phyloP scores from a whole-genome alignment of 441 rosid species.

The Brassica hybrid region DNA sequence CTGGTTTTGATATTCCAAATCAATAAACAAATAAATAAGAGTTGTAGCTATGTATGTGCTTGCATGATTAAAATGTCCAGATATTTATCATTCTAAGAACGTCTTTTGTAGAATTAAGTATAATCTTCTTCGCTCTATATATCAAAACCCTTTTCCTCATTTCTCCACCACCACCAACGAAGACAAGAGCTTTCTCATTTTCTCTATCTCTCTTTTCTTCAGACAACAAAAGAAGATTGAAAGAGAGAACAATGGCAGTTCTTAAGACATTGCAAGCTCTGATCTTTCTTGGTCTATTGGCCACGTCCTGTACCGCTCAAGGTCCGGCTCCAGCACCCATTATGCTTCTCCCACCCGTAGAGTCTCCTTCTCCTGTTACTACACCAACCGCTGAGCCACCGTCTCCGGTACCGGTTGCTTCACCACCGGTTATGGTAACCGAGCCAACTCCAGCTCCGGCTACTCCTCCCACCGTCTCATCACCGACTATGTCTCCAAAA shows the following conservation, averaged over 20 bases:
- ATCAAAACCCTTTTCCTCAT: not conserved
- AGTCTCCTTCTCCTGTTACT: conserved; percentile 27
- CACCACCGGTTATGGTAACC: conserved; percentile 35
- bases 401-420: conserved; percentile 29
- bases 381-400: conserved; percentile 36
- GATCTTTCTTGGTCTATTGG: conserved; percentile 61
- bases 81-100: not conserved
- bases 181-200: conserved; percentile 26
- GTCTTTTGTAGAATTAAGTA: not conserved
- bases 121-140: conserved; percentile 25
- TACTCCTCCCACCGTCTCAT: conserved; percentile 38
- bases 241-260: conserved; percentile 51
- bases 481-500: conserved; percentile 34
- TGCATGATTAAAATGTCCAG: conserved; percentile 30
- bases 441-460: conserved; percentile 45
- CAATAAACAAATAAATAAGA: conserved; percentile 4
- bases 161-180: conserved; percentile 35
- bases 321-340: conserved; percentile 60
- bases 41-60: conserved; percentile 31
- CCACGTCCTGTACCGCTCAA: conserved; percentile 71
- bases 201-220: conserved; percentile 7
- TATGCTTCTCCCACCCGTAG: conserved; percentile 35
- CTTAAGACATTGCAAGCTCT: conserved; percentile 48
- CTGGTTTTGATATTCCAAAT: conserved; percentile 9
- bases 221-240: conserved; percentile 9